Base-by-base conservation (phyloP, 305 asterid genomes). In the Coffea humblotiana region DNA sequence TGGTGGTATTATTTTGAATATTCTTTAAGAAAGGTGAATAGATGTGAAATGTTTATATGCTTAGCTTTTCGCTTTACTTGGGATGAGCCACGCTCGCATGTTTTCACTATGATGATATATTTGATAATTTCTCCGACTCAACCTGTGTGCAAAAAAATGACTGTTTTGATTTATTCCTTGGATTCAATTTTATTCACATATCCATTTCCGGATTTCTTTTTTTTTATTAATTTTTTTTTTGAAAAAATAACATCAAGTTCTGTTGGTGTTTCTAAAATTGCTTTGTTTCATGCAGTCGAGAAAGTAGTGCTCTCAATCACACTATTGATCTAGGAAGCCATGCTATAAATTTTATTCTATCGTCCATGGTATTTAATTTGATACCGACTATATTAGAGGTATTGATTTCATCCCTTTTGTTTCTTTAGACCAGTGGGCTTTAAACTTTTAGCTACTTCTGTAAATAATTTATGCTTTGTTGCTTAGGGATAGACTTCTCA, bases 251-350 rank as follows among this genome's bases (percentile, higher is more conserved):
- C 25, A 32, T 63, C 60, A 12, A 11, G 25, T 35, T 65, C 25
- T 23, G 21, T 37, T 25, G 29, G 65, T 78, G 19, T 71, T 71
- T 75, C 82, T 70, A 35, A 32, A 71, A 35, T 87, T 29, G 77
- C 45, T 82, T n/a, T 58, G 79, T 80, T 56, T 56, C 60, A 51
- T 88, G 82, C 89, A 96, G 99, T 85, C 98, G 99, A 78, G 99
- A 96, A 88, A 96, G 98, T 12, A 98, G 98, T 85, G 98, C 90
- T 78, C 94, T 96, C 69, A 94, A 90, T 89, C 94, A 97, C 78
- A 91, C 85, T 54, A 96, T 94, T 77, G 99, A 96, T 81, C 98
- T 98, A 84, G 99, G 99, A 85, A 96, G 99, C 86, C 97, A 98
- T 16, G 99, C 99, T 84, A 96, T 96, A 80, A 94, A 96, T 85